phyloP scores from a whole-genome alignment of 495 filamentous ascomycete genomes.

The Aspergillus ellipticus region DNA sequence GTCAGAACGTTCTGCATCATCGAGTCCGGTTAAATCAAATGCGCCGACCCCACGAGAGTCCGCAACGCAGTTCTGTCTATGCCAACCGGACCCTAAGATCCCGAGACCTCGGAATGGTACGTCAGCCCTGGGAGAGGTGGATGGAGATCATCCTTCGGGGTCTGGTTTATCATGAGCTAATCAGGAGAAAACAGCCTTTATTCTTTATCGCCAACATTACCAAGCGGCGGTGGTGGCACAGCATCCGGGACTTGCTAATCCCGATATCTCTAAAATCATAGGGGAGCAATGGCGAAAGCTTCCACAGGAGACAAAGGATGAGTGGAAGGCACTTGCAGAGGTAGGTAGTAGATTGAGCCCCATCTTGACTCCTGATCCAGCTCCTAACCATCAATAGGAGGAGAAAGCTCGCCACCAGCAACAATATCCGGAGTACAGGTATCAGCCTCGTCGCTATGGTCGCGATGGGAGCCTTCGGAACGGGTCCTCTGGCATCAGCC shows the following conservation, averaged over 20 bases:
- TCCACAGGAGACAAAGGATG: conserved; percentile 67
- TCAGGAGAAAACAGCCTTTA: conserved; percentile 66
- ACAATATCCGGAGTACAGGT: conserved; percentile 90
- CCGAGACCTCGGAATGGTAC: conserved; percentile 92
- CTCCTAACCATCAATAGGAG: conserved; percentile 49
- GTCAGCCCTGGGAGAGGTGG: conserved; percentile 29
- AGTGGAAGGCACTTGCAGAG: conserved; percentile 89
- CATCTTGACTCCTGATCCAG: background rate
- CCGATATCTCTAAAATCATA: conserved; percentile 97
- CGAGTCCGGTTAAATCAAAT: conserved; percentile 32
- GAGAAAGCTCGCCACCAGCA: conserved; percentile 88
- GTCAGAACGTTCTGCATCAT: conserved; percentile 30
- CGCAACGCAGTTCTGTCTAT: conserved; percentile 75
- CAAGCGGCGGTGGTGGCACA: conserved; percentile 76
- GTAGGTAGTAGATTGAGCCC: conserved; percentile 37
- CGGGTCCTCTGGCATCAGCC: conserved; percentile 32
- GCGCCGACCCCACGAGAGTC: conserved; percentile 25
- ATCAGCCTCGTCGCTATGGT: conserved; percentile 80
- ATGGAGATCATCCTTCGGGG: background rate
- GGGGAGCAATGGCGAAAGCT: conserved; percentile 86
- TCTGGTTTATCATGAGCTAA: background rate
- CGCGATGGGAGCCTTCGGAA: conserved; percentile 41
- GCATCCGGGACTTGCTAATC: conserved; percentile 88
- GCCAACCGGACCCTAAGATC: conserved; percentile 89
- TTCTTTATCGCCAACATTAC: conserved; percentile 92